Conservation (phyloP, 2,329 filamentous ascomycete species). For the Byssothecium circinans region DNA sequence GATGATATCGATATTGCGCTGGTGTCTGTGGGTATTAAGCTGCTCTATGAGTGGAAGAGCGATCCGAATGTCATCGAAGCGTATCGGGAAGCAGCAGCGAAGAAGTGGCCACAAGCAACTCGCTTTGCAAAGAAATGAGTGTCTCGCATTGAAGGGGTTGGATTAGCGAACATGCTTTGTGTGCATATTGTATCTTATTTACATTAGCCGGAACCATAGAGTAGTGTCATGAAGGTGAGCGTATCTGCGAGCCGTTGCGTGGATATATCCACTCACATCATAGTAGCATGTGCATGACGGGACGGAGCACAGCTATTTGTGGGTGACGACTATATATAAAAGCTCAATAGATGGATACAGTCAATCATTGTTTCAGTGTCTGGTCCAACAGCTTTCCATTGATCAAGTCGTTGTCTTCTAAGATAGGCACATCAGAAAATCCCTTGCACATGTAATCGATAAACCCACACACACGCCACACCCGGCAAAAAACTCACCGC, state of each 20-base stretch:
- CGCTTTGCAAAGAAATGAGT: neutral
- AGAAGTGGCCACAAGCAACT: constrained; percentile 33
- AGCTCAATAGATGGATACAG: too few species aligned
- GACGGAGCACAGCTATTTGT: too few species aligned
- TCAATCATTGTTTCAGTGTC: too few species aligned
- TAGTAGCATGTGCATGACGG: neutral
- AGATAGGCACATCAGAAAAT: too few species aligned
- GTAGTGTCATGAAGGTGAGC: neutral
- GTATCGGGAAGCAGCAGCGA: constrained; percentile 48
- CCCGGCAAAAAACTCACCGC: neutral
- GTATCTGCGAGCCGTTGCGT: neutral
- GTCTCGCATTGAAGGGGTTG: too few species aligned
- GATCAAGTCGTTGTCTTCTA: too few species aligned
- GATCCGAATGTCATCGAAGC: constrained; percentile 52
- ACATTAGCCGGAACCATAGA: neutral
- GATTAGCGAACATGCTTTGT: neutral
- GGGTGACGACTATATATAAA: too few species aligned
- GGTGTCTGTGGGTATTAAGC: constrained; percentile 57
- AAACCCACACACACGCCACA: too few species aligned
- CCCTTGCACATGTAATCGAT: too few species aligned
- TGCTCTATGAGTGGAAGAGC: constrained; percentile 57
- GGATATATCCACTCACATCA: neutral
- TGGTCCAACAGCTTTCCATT: too few species aligned
- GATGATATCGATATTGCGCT: constrained; percentile 57
- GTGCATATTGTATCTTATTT: neutral